A percentile compares a stretch with the other conserved stretches of the same genome.
These are phyloP conservation scores for Ceratocystis colombiana DNA, from an alignment of 2,329 filamentous ascomycete species.

Conservation along the genomic window DNA sequence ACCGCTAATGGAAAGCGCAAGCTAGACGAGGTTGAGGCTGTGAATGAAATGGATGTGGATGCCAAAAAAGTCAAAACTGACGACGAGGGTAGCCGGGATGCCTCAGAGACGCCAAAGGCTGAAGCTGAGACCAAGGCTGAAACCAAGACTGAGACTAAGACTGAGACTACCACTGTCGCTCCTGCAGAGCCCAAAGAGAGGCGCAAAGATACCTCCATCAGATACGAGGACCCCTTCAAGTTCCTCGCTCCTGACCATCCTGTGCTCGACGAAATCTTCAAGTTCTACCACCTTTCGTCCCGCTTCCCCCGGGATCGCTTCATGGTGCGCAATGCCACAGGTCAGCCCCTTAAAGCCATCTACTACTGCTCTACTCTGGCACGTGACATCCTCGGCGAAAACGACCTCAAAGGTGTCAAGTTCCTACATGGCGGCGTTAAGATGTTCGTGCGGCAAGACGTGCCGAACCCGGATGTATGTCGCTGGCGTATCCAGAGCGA, in stretches of 20 bases:
- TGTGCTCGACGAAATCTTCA: slow-evolving; percentile 65
- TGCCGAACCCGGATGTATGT: slow-evolving; percentile 75
- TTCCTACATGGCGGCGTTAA: slow-evolving; percentile 96
- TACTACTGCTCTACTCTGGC: slow-evolving; percentile 88
- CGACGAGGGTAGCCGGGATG: slow-evolving; percentile 26
- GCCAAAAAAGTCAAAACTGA: slow-evolving; percentile 30
- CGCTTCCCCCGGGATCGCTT: slow-evolving; percentile 85
- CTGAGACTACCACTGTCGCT: slow-evolving; percentile 11
- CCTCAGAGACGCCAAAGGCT: slow-evolving; percentile 23
- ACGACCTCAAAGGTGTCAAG: slow-evolving; percentile 84
- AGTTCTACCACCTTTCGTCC: slow-evolving; percentile 74
- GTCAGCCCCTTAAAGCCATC: slow-evolving; percentile 82
- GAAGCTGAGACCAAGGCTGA: slow-evolving; percentile 17
- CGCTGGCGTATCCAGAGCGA: slow-evolving; percentile 94
- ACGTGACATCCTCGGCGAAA: slow-evolving; percentile 72
- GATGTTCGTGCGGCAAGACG: slow-evolving; percentile 98
- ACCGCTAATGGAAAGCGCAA: slow-evolving; percentile 32
- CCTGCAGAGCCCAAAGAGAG: slow-evolving; percentile 3
- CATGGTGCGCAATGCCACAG: slow-evolving; percentile 88
- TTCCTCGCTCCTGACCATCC: slow-evolving; percentile 66
- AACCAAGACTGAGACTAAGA: slow-evolving; percentile 13
- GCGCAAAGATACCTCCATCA: slow-evolving; percentile 40
- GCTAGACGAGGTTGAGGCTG: slow-evolving; percentile 33
- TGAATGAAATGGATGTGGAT: slow-evolving; percentile 34
- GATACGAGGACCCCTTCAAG: slow-evolving; percentile 80